phyloP scores from a whole-genome alignment of 2,329 filamentous ascomycete genomes.

The Huntiella savannae region DNA sequence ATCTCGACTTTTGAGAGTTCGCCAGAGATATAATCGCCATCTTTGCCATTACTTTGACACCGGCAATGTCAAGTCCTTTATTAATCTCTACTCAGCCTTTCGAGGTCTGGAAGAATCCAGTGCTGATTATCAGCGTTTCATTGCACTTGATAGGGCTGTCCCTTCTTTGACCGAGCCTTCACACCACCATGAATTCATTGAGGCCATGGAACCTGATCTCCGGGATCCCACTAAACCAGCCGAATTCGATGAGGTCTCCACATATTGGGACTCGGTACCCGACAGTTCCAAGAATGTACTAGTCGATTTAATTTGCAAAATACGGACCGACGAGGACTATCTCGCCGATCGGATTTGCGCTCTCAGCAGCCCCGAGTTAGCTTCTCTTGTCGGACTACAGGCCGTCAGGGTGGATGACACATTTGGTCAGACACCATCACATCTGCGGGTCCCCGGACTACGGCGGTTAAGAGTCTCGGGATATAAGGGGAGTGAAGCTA shows the following conservation, averaged over 20 bases:
- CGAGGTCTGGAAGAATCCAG: conserved; percentile 64
- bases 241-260: no score
- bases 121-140: conserved; percentile 37
- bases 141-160: no score
- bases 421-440: conserved; percentile 46
- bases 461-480: no score
- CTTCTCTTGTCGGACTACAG: conserved; percentile 39
- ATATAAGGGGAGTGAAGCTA: conserved; percentile 15
- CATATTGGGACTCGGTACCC: no score
- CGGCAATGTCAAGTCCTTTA: conserved; percentile 63
- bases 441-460: conserved; percentile 20
- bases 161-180: no score
- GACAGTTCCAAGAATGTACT: no score
- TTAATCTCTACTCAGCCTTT: conserved; percentile 54
- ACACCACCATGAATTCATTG: no score
- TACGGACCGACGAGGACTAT: conserved; percentile 76
- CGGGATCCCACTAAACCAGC: no score
- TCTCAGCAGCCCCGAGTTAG: conserved; percentile 57
- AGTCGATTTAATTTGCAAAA: conserved; percentile 13
- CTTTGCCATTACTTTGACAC: conserved; percentile 60
- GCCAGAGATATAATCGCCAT: conserved; percentile 55
- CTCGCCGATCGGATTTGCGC: conserved; percentile 63
- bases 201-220: no score
- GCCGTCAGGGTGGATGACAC: conserved; percentile 18
- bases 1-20: conserved; percentile 53